A percentile compares a stretch with the other conserved stretches of the same genome.
These are phyloP conservation scores for Cyberlindnera saturnus DNA, from an alignment of 805 yeast genomes.

Conservation along the genomic window DNA sequence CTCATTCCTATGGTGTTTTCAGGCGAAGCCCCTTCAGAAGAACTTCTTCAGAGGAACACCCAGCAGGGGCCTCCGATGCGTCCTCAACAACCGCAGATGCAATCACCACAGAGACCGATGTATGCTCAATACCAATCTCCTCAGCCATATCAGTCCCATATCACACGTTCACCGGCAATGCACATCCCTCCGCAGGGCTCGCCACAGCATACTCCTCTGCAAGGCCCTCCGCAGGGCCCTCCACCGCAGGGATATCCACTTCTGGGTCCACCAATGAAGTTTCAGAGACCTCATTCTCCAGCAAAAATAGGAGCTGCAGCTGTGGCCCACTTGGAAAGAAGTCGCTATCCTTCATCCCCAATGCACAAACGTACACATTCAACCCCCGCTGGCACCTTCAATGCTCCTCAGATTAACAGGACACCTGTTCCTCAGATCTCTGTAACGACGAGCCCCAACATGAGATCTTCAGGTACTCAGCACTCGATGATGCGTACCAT, in stretches of 20 bases:
- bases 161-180: too few relatives aligned
- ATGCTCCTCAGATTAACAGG: not conserved
- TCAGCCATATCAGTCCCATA: constrained; percentile 3
- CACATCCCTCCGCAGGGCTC: not conserved
- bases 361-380: constrained; percentile 35
- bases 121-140: constrained; percentile 5
- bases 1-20: constrained; percentile 57
- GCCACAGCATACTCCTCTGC: not conserved
- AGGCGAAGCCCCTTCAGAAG: constrained; percentile 24
- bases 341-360: constrained; percentile 21
- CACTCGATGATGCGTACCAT: constrained; percentile 24
- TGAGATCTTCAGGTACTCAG: constrained; percentile 3
- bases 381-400: constrained; percentile 25
- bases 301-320: constrained; percentile 71
- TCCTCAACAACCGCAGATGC: not conserved
- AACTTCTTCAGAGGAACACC: constrained; percentile 6
- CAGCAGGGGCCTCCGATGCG: not conserved
- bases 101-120: constrained; percentile 10
- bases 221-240: not conserved
- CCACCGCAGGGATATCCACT: constrained; percentile 2
- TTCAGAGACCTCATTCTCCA: constrained; percentile 49
- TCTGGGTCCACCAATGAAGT: constrained; percentile 19
- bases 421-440: not conserved
- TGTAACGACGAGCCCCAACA: not conserved
- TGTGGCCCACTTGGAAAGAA: constrained; percentile 41